Conservation (phyloP, 2,329 filamentous ascomycete genomes). For the Thelonectria discophora region DNA sequence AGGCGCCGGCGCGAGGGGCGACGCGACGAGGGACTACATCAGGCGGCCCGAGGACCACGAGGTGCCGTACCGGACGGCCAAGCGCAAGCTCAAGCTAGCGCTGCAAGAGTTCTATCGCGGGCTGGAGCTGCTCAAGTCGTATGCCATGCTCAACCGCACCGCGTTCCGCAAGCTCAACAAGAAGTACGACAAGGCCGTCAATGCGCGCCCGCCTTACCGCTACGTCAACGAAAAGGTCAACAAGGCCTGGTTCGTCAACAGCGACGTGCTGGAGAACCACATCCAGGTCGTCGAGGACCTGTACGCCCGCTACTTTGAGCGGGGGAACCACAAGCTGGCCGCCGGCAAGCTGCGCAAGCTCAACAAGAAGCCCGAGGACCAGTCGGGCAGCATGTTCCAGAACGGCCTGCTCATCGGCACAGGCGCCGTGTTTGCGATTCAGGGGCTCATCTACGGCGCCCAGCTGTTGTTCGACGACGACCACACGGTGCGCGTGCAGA, state of each 20-base stretch:
- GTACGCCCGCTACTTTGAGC: conserved; percentile 94
- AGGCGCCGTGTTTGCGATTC: conserved; percentile 71
- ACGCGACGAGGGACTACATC: conserved; percentile 59
- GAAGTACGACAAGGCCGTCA: conserved; percentile 93
- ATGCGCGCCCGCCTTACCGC: conserved; percentile 77
- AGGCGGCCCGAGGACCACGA: conserved; percentile 58
- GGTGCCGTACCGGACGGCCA: conserved; percentile 86
- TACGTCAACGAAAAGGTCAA: conserved; percentile 95
- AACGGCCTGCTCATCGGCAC: conserved; percentile 74
- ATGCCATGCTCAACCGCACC: conserved; percentile 87
- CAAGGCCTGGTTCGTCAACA: conserved; percentile 89
- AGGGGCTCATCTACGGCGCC: conserved; percentile 70
- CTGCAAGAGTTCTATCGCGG: conserved; percentile 93
- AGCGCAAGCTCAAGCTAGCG: conserved; percentile 89
- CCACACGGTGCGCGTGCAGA: conserved; percentile 57
- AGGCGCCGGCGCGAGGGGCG: conserved; percentile 39
- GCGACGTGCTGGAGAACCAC: conserved; percentile 82
- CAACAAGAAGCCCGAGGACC: conserved; percentile 64
- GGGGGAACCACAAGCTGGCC: conserved; percentile 91
- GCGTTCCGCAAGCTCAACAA: conserved; percentile 98
- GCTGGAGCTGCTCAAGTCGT: conserved; percentile 90
- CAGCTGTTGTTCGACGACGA: conserved; percentile 63
- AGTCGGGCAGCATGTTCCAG: conserved; percentile 66
- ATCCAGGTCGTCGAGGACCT: conserved; percentile 87
- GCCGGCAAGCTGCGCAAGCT: conserved; percentile 85